Conservation (phyloP, 106 monocot genomes). For the Cymbidium sinense region DNA sequence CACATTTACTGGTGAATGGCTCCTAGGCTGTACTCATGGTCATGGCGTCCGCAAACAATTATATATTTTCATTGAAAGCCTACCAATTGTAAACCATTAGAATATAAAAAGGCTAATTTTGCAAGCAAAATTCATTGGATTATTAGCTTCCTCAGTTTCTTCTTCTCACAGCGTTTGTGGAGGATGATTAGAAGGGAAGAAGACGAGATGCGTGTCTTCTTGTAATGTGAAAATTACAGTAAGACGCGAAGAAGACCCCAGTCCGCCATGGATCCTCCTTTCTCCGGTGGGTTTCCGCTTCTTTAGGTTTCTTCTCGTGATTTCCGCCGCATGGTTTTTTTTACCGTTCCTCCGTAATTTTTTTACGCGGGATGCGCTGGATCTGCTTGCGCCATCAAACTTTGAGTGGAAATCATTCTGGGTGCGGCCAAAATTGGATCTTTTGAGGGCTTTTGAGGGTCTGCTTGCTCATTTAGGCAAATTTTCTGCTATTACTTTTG, state of each 20-base stretch:
- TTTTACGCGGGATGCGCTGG: slow-evolving; percentile 3
- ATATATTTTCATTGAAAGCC: background rate
- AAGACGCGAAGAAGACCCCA: slow-evolving; percentile 1
- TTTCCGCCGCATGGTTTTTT: background rate
- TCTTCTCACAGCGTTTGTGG: background rate
- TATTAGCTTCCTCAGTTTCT: background rate
- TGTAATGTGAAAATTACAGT: slow-evolving; percentile 2
- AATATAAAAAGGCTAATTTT: slow-evolving; percentile 2
- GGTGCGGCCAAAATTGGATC: background rate
- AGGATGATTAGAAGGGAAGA: background rate
- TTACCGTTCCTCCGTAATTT: background rate
- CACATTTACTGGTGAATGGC: background rate
- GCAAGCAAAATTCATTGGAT: background rate
- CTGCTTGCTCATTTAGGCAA: background rate
- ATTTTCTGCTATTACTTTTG: background rate
- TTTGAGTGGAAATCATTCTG: background rate
- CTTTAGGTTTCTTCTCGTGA: background rate
- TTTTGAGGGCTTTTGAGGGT: background rate
- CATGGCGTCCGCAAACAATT: background rate
- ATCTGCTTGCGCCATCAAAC: slow-evolving; percentile 5
- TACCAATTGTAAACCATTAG: background rate
- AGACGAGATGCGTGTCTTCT: background rate
- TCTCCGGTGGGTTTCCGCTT: slow-evolving; percentile 14
- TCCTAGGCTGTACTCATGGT: background rate
- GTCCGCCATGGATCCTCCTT: slow-evolving; percentile 22